A percentile compares a stretch with the other conserved stretches of the same genome.
These are phyloP conservation scores for Alternaria triticimaculans DNA, from an alignment of 2,329 filamentous ascomycete species.

Conservation along the genomic window DNA sequence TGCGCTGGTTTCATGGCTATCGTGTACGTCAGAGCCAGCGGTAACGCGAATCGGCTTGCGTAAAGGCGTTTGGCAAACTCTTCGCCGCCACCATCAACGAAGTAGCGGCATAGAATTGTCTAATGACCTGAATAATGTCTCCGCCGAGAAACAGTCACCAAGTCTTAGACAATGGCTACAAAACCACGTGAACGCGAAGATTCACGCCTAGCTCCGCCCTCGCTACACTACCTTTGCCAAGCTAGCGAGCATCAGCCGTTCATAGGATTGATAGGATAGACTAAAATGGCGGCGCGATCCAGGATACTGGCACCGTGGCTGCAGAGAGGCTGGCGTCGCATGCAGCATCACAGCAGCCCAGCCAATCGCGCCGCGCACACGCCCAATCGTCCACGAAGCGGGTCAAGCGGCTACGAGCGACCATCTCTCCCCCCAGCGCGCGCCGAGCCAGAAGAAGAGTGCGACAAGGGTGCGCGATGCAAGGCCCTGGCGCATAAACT, in stretches of 20 bases:
- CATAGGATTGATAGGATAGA: slow-evolving; percentile 30
- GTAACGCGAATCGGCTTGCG: not conserved
- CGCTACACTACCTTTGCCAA: slow-evolving; percentile 19
- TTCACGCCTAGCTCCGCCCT: slow-evolving; percentile 14
- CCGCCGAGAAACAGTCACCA: not conserved
- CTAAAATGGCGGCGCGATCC: slow-evolving; percentile 19
- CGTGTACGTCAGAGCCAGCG: not conserved
- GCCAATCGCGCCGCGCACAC: slow-evolving; percentile 22
- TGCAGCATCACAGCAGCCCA: slow-evolving; percentile 29
- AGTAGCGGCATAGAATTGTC: slow-evolving; percentile 16
- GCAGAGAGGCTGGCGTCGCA: slow-evolving; percentile 25
- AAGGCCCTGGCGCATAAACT: slow-evolving; percentile 41
- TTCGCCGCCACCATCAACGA: not conserved
- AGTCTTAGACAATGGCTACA: not conserved
- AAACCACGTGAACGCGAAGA: slow-evolving; percentile 27
- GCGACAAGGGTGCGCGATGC: not conserved
- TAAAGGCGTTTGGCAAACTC: not conserved
- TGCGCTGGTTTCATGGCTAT: slow-evolving; percentile 1
- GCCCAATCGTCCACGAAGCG: slow-evolving; percentile 12
- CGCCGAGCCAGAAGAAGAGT: slow-evolving; percentile 5
- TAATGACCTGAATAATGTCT: not conserved
- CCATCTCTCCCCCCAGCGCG: slow-evolving; percentile 13
- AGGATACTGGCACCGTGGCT: slow-evolving; percentile 24
- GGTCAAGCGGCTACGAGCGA: slow-evolving; percentile 33
- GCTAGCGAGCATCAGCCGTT: slow-evolving; percentile 13